Percentiles rank a stretch among this genome's conserved stretches.
These are phyloP conservation scores for Suhomyces bolitotheri DNA, from an alignment of 1,139 yeast species.

Conservation along the genomic window DNA sequence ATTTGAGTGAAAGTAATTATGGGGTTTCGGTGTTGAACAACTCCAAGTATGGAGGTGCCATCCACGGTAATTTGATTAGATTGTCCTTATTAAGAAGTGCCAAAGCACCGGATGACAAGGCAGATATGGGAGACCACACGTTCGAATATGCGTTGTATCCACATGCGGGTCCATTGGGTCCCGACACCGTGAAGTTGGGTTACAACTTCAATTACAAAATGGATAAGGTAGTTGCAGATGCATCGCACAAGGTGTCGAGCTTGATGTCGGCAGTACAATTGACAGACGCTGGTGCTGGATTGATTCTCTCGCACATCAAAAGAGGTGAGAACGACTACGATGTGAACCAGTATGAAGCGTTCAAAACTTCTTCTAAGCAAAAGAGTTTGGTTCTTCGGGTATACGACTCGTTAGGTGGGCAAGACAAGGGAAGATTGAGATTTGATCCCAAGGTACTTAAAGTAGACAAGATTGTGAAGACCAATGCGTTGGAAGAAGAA, in stretches of 20 bases:
- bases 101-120: conserved; percentile 87
- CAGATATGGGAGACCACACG: conserved; percentile 88
- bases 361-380: conserved; percentile 22
- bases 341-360: conserved; percentile 34
- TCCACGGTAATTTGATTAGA: conserved; percentile 87
- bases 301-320: conserved; percentile 76
- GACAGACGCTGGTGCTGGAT: conserved; percentile 58
- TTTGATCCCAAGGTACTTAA: conserved; percentile 34
- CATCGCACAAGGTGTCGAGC: conserved; percentile 20
- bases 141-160: conserved; percentile 86
- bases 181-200: conserved; percentile 70
- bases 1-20: conserved; percentile 78
- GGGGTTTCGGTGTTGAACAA: conserved; percentile 89
- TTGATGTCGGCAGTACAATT: conserved; percentile 27
- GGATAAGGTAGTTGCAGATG: conserved; percentile 20
- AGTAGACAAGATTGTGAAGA: conserved; percentile 53
- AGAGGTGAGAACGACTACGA: conserved; percentile 84
- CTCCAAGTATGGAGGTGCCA: conserved; percentile 86
- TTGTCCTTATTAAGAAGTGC: conserved; percentile 81
- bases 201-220: conserved; percentile 74
- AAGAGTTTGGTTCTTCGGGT: conserved; percentile 68
- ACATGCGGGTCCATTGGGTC: conserved; percentile 65
- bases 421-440: conserved; percentile 52
- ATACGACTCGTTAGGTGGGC: conserved; percentile 86
- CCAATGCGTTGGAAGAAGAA: conserved; percentile 74